Evolutionary conservation across 495 filamentous ascomycete species (phyloP).

Genomic region (Aspergillus nidulans): DNA sequence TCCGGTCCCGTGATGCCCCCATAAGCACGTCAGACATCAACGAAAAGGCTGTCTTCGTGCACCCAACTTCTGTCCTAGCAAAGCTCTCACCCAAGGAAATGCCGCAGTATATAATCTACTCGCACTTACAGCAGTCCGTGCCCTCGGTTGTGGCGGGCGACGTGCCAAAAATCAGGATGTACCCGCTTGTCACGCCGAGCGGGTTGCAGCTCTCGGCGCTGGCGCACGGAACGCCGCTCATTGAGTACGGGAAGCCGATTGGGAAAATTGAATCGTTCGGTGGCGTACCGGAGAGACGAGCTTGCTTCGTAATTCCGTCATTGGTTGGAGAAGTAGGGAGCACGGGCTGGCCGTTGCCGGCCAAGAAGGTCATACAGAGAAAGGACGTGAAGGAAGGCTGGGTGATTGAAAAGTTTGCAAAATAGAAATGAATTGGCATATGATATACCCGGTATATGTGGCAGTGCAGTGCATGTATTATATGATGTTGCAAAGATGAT

Average conservation of each 20-base stretch:
- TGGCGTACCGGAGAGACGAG: slow-evolving; percentile 52
- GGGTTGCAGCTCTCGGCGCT: slow-evolving; percentile 72
- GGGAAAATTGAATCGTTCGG: slow-evolving; percentile 65
- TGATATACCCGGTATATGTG: slow-evolving; percentile 10
- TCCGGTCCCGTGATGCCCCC: slow-evolving; percentile 57
- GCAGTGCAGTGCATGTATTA: background rate
- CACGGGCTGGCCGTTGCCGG: slow-evolving; percentile 79
- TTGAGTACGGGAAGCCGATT: slow-evolving; percentile 85
- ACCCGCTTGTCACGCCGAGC: slow-evolving; percentile 73
- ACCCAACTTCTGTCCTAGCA: slow-evolving; percentile 76
- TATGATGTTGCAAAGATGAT: background rate
- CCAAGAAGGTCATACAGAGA: slow-evolving; percentile 75
- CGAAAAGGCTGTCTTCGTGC: slow-evolving; percentile 71
- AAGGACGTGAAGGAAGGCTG: slow-evolving; percentile 69
- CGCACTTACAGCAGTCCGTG: slow-evolving; percentile 70
- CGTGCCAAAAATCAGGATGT: slow-evolving; percentile 80
- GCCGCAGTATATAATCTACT: slow-evolving; percentile 84
- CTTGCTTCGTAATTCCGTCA: slow-evolving; percentile 78
- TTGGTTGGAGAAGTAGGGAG: slow-evolving; percentile 61
- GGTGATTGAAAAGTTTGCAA: slow-evolving; percentile 64
- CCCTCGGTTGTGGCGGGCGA: slow-evolving; percentile 44
- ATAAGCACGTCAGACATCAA: slow-evolving; percentile 34
- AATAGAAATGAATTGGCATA: slow-evolving; percentile 22
- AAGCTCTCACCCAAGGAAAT: slow-evolving; percentile 64
- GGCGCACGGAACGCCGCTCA: slow-evolving; percentile 78